These are phyloP conservation scores for Neurospora tetrasperma DNA, from an alignment of 495 filamentous ascomycete genomes.

Conservation along the genomic window DNA sequence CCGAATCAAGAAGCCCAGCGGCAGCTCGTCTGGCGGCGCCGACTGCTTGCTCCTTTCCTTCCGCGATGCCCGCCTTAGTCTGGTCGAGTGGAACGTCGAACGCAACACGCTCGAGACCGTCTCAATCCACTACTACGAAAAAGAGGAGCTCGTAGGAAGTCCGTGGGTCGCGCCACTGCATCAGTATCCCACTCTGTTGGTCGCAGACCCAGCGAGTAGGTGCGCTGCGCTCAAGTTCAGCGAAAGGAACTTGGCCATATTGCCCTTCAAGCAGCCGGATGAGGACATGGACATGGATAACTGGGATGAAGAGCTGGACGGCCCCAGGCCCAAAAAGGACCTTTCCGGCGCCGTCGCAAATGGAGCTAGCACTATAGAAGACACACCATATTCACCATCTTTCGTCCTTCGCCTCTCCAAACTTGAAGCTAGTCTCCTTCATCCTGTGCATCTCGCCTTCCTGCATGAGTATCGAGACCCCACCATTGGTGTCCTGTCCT, in stretches of 20 bases:
- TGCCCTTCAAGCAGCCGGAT: slow-evolving; percentile 86
- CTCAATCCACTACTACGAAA: slow-evolving; percentile 96
- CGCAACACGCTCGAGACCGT: slow-evolving; percentile 67
- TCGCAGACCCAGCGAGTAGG: slow-evolving; percentile 81
- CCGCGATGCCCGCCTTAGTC: slow-evolving; percentile 80
- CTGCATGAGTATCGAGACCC: slow-evolving; percentile 95
- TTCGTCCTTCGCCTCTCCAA: slow-evolving; percentile 80
- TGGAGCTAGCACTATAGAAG: slow-evolving; percentile 43
- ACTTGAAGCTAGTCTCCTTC: slow-evolving; percentile 74
- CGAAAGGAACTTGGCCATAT: slow-evolving; percentile 73
- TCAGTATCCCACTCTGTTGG: slow-evolving; percentile 64
- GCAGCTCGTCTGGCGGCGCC: slow-evolving; percentile 55
- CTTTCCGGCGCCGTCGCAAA: slow-evolving; percentile 37
- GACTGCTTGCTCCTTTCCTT: slow-evolving; percentile 77
- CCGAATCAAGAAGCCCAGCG: slow-evolving; percentile 56
- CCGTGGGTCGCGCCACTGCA: slow-evolving; percentile 65
- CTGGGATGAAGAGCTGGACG: slow-evolving; percentile 71
- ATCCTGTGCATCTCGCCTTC: slow-evolving; percentile 87
- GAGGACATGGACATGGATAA: slow-evolving; percentile 82
- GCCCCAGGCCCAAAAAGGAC: slow-evolving; percentile 38
- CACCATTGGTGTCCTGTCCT: slow-evolving; percentile 88
- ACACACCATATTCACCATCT: slow-evolving; percentile 78
- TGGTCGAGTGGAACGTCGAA: slow-evolving; percentile 91
- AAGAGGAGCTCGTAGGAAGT: slow-evolving; percentile 68
- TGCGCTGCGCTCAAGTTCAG: slow-evolving; percentile 94